Conservation (phyloP, 805 yeast species). For the Kazachstania kunashirensis region DNA sequence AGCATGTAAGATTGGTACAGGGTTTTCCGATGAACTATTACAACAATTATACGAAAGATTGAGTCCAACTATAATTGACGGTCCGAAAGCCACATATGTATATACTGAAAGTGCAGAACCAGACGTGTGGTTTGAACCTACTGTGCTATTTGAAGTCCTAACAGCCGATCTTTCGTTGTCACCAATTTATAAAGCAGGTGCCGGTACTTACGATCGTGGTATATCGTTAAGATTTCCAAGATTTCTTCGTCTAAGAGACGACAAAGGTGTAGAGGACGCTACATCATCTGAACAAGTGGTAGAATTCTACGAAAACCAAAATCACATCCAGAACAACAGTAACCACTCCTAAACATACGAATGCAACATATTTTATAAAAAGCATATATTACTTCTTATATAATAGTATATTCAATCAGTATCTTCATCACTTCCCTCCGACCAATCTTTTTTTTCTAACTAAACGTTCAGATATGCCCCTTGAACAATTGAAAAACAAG, state of each 20-base stretch:
- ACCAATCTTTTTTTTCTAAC: no score
- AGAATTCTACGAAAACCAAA: slow-evolving; percentile 74
- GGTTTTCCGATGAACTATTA: slow-evolving; percentile 81
- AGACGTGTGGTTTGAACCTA: slow-evolving; percentile 92
- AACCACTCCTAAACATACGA: no score
- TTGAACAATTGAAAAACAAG: no score
- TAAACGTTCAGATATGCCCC: no score
- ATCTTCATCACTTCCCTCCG: no score
- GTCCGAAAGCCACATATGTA: slow-evolving; percentile 58
- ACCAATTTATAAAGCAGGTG: slow-evolving; percentile 84
- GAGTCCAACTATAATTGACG: slow-evolving; percentile 53
- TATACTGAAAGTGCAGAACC: slow-evolving; percentile 71
- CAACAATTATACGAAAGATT: slow-evolving; percentile 49
- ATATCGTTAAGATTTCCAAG: slow-evolving; percentile 84
- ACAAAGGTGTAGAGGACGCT: slow-evolving; percentile 76
- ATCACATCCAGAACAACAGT: slow-evolving; percentile 27
- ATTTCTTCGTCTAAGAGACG: slow-evolving; percentile 74
- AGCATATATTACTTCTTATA: no score
- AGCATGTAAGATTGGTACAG: slow-evolving; percentile 95
- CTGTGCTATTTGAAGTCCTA: slow-evolving; percentile 71
- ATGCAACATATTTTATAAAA: no score
- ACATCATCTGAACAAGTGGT: slow-evolving; percentile 76
- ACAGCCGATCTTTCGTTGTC: slow-evolving; percentile 86
- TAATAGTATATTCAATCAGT: no score
- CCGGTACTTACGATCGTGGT: slow-evolving; percentile 64